phyloP scores from a whole-genome alignment of 2,329 filamentous ascomycete species.

The Cytospora piceicola region DNA sequence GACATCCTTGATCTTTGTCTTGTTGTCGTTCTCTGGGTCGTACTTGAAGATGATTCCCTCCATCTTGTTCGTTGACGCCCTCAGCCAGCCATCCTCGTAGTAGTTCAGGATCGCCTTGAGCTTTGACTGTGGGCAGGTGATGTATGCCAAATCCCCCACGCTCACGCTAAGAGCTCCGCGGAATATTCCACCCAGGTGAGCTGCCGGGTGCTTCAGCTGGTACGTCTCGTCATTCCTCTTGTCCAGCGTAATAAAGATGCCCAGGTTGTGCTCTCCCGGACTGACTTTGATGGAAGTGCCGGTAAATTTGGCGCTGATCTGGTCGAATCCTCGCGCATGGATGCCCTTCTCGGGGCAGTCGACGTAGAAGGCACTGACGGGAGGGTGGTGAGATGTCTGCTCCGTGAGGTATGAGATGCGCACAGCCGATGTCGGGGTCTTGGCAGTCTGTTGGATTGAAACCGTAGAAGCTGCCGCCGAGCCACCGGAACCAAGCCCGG shows the following conservation, averaged over 20 bases:
- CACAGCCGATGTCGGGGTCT: conserved; percentile 55
- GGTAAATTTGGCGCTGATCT: conserved; percentile 96
- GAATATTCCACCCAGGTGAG: conserved; percentile 85
- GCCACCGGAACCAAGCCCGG: conserved; percentile 37
- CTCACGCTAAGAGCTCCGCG: conserved; percentile 87
- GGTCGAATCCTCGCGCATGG: conserved; percentile 87
- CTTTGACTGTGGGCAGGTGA: conserved; percentile 87
- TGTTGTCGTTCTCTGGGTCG: conserved; percentile 82
- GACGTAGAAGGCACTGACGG: conserved; percentile 93
- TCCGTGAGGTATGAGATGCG: conserved; percentile 94
- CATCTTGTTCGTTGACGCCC: conserved; percentile 87
- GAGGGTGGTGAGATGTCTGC: conserved; percentile 96
- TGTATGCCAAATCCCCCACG: conserved; percentile 85
- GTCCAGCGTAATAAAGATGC: conserved; percentile 89
- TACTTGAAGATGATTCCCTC: conserved; percentile 91
- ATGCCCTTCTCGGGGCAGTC: conserved; percentile 91
- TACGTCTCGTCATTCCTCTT: conserved; percentile 86
- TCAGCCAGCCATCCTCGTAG: conserved; percentile 92
- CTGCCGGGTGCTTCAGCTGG: conserved; percentile 92
- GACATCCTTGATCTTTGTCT: conserved; percentile 80
- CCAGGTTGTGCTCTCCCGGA: conserved; percentile 90
- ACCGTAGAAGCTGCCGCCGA: conserved; percentile 54
- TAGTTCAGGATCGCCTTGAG: conserved; percentile 94
- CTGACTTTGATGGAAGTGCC: conserved; percentile 91
- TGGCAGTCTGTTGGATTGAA: conserved; percentile 54